phyloP scores from a whole-genome alignment of 2,329 filamentous ascomycete genomes.

The Albophoma yamanashiensis region DNA sequence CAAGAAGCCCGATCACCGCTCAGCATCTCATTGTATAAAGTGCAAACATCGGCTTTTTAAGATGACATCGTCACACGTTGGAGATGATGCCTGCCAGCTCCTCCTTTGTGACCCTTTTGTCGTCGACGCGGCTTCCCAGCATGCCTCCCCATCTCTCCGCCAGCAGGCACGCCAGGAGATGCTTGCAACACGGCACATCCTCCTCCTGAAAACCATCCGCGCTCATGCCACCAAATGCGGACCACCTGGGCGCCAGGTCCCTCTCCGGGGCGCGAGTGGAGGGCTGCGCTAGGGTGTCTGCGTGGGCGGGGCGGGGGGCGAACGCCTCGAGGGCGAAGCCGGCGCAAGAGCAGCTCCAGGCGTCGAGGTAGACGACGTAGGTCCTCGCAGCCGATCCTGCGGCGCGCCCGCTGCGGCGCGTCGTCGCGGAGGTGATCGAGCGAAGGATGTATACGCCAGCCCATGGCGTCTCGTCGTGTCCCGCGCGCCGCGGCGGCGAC shows the following conservation, averaged over 20 bases:
- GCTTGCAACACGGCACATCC: conserved; percentile 63
- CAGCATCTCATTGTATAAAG: not conserved
- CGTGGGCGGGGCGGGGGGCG: not conserved
- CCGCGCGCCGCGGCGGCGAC: not conserved
- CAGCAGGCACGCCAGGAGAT: conserved; percentile 75
- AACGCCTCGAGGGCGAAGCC: conserved; percentile 71
- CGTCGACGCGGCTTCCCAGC: conserved; percentile 46
- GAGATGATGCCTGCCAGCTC: conserved; percentile 64
- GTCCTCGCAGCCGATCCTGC: conserved; percentile 7
- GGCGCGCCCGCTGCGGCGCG: conserved; percentile 10
- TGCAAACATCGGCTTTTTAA: not conserved
- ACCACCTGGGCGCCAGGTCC: too few relatives aligned
- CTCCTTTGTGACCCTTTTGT: conserved; percentile 43
- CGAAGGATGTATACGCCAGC: conserved; percentile 49
- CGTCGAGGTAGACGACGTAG: conserved; percentile 62
- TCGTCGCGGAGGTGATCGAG: conserved; percentile 35
- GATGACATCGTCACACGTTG: conserved; percentile 16
- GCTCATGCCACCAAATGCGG: conserved; percentile 39
- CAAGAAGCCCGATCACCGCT: not conserved
- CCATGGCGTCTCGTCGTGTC: not conserved
- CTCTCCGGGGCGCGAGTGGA: not conserved
- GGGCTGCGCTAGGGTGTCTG: not conserved
- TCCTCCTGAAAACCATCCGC: conserved; percentile 19
- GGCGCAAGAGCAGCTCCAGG: conserved; percentile 88
- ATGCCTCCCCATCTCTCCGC: conserved; percentile 51